Base-by-base conservation (phyloP, 495 filamentous ascomycete species). In the Chaetomidium leptoderma region DNA sequence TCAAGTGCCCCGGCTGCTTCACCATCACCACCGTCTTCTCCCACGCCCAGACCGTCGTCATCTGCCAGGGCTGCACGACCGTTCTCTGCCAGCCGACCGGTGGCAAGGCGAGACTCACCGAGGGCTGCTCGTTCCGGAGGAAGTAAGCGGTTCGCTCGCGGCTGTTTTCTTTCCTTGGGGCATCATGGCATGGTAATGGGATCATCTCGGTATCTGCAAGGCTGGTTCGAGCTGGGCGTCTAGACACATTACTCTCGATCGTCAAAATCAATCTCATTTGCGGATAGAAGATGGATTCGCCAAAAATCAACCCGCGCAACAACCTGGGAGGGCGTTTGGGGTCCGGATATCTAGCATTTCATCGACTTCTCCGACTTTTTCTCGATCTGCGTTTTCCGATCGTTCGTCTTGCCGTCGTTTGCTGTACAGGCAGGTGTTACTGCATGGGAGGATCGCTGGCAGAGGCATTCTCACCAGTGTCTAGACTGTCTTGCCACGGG, bases 1-100 rank as follows among this genome's bases (percentile, higher is more conserved):
- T 98, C 80, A 98, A 97, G 84, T 98, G 93, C 86, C 93, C 92
- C 72, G 93, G 93, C 71, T 98, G 93, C 87, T 98, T 98, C 87
- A 96, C 90, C 70, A 98, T 98, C 85, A 98, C 93, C 72, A 97
- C 92, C 75, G 93, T 98, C 76, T 98, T 96, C 88, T 97, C 92
- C 58, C 93, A 98, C 83, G 93, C 93, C 74, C 93, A 98, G 82
- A 98, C 93, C 72, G 93, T 98, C 74, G 93, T 98, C 77, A 92
- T 96, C 82, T 98, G 93, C 83, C 89, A 89, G 70, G 92, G 92
- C 63, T 97, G 92, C 87, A 92, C 90, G 58, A 95, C 91, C 64
- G 90, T 93, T 55, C 89, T 97, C 46, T 97, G 93, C 86, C 93
- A 98, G 77, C 93, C 93, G 60, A 98, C 93, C 61, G 93, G 93